A percentile compares a stretch with the other conserved stretches of the same genome.
Conservation (phyloP, 768 basidiomycete genomes). For the Lactarius hengduanensis region DNA sequence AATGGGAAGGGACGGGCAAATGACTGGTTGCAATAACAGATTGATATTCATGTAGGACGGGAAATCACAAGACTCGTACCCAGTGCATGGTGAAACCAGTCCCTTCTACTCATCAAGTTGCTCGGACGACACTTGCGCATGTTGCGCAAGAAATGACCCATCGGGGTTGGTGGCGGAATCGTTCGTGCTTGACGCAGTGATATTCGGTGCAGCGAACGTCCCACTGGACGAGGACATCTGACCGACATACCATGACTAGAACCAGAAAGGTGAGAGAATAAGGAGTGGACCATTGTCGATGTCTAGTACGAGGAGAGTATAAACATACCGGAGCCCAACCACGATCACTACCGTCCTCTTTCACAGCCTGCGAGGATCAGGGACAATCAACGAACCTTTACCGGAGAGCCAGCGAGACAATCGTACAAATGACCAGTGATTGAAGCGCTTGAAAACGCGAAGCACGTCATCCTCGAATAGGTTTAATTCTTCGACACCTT, state of each 20-base stretch:
- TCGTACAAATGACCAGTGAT: constrained; percentile 92
- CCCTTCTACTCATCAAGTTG: too few species aligned
- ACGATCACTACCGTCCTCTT: constrained; percentile 79
- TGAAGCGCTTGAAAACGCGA: constrained; percentile 93
- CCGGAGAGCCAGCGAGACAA: constrained; percentile 14
- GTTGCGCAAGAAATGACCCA: constrained; percentile 40
- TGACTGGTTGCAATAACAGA: neutral
- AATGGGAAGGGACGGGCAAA: too few species aligned
- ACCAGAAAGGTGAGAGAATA: constrained; percentile 5
- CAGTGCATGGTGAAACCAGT: too few species aligned
- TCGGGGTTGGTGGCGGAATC: constrained; percentile 29
- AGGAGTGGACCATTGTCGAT: constrained; percentile 18
- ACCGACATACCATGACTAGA: constrained; percentile 90
- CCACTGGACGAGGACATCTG: constrained; percentile 57
- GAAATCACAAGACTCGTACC: too few species aligned
- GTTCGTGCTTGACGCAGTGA: constrained; percentile 39
- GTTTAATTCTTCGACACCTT: constrained; percentile 90
- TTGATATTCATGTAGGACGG: too few species aligned
- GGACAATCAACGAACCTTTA: constrained; percentile 25
- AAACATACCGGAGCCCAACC: constrained; percentile 89
- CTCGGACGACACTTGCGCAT: constrained; percentile 56
- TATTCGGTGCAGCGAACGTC: constrained; percentile 46
- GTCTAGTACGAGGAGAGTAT: constrained; percentile 6
- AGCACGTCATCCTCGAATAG: constrained; percentile 84
- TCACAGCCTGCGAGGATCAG: constrained; percentile 4